Conservation (phyloP, 495 filamentous ascomycete species). For the Neurospora sublineolata region DNA sequence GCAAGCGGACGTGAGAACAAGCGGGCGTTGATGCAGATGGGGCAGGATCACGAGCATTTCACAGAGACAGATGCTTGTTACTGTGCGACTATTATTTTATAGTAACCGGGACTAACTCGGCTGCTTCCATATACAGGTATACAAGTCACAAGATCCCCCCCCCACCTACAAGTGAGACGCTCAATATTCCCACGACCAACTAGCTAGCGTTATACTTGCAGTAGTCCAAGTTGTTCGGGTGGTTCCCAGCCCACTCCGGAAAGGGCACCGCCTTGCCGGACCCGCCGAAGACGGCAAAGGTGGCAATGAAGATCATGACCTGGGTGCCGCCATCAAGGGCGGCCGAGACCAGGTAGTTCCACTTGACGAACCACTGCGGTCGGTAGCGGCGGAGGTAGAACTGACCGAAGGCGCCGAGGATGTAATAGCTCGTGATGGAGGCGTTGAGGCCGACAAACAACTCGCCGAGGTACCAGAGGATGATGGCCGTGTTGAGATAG, state of each 20-base stretch:
- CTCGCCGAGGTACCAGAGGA: conserved; percentile 29
- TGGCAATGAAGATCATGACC: conserved; percentile 43
- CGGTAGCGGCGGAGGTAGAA: conserved; percentile 39
- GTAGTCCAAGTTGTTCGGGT: conserved; percentile 1
- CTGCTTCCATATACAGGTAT: not conserved
- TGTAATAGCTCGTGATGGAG: conserved; percentile 32
- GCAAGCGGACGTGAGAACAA: no score
- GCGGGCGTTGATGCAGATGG: no score
- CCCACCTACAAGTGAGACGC: not conserved
- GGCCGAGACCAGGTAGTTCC: conserved; percentile 44
- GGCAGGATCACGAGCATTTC: no score
- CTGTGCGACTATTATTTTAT: no score
- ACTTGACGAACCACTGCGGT: conserved; percentile 44
- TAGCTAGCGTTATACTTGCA: not conserved
- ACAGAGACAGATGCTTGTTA: no score
- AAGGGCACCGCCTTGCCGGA: conserved; percentile 24
- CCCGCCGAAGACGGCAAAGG: conserved; percentile 48
- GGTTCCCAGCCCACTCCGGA: conserved; percentile 44
- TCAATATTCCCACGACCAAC: not conserved
- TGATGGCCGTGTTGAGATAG: conserved; percentile 22
- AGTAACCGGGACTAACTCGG: no score
- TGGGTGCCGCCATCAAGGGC: conserved; percentile 45
- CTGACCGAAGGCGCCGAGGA: conserved; percentile 39
- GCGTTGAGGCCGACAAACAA: conserved; percentile 22
- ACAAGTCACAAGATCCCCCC: not conserved